Evolutionary conservation across 441 rosid species (phyloP).

Genomic region (Hura crepitans): DNA sequence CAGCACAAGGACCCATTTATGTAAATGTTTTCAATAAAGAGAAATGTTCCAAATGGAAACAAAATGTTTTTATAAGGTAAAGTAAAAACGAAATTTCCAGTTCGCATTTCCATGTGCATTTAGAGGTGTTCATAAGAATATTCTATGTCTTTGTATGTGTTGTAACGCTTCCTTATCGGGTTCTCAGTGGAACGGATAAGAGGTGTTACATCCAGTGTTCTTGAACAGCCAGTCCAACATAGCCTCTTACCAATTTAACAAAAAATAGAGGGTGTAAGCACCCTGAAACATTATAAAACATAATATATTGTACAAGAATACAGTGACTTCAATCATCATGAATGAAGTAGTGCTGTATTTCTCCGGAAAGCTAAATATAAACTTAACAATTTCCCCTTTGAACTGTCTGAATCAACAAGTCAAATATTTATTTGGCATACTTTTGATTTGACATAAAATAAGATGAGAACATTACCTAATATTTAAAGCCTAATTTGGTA

Average conservation of each 20-base stretch:
- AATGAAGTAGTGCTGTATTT: not conserved
- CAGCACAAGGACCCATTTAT: no score
- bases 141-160: no score
- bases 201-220: no score
- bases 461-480: not conserved
- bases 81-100: no score
- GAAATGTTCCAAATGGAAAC: no score
- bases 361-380: not conserved
- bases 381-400: not conserved
- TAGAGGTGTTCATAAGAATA: no score
- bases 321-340: not conserved
- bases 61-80: no score
- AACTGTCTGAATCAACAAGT: constrained; percentile 3
- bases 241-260: not conserved
- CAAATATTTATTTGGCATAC: not conserved
- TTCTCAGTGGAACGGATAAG: no score
- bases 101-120: no score
- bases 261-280: not conserved
- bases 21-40: no score
- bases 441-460: not conserved
- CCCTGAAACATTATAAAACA: not conserved
- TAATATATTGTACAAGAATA: not conserved
- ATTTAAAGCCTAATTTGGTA: not conserved
- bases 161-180: no score
- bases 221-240: not conserved